Base-by-base conservation (phyloP, 78 protist species). In the Dictyostelium brefeldianum region DNA sequence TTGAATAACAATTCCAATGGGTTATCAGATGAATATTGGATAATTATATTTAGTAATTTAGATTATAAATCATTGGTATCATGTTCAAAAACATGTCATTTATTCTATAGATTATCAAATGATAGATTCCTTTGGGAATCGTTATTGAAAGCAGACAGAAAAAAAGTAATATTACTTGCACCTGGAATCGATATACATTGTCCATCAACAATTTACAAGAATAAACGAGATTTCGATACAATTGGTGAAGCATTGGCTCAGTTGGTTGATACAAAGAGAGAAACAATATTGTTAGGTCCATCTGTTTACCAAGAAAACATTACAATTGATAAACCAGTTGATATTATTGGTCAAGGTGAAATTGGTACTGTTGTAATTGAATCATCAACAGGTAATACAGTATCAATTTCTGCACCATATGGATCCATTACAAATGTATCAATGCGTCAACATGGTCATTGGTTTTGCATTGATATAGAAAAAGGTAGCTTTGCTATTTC, bases 391-490 rank as follows among this genome's bases (percentile, higher is more conserved):
- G 53, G 83, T 3, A 87, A 87, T 65, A 87, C 93, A 7, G 79
- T 87, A 4, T 64, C 93, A 5, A 87, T 87, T 36, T 64, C 84
- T 12, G 93, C 93, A 27, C 83, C 78, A 5, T 31, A 56, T 62
- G 93, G 93, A 7, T 77, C 84, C 0, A 59, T 87, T 4, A 48
- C 70, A 25, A 87, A 87, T 53, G 67, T 87, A 10, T 9, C 65
- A 12, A 87, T 56, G 69, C 54, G 84, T 31, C 93, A 87, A 51
- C 51, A 53, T 31, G 93, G 93, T 48, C 93, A 87, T 50, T 87
- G 93, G 93, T 87, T 87, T 77, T 87, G 93, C 51, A 87, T 87
- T 4, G 93, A 87, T 51, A 87, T 87, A 25, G 93, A 87, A 77
- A 74, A 87, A 54, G 93, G 93, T 36, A 57, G 80, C 0, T 87